phyloP scores from a whole-genome alignment of 768 basidiomycete genomes.

The Fistulinella prunicolor region DNA sequence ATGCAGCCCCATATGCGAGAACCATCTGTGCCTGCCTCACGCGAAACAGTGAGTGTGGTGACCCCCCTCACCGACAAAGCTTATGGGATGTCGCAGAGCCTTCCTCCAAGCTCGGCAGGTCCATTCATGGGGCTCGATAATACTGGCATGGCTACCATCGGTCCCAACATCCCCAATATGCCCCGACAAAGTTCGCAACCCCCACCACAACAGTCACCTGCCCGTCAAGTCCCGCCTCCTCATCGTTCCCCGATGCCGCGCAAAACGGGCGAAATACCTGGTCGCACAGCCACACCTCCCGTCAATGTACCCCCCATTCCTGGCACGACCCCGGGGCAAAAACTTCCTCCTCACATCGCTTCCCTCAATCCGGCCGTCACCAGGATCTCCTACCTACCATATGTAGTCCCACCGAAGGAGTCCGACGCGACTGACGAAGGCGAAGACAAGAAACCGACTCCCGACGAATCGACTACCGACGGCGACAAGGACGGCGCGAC shows the following conservation, averaged over 20 bases:
- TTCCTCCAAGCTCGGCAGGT: conserved; percentile 20
- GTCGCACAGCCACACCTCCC: conserved; percentile 11
- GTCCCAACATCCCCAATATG: conserved; percentile 8
- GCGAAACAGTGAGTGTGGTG: conserved; percentile 22
- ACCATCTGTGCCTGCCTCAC: conserved; percentile 21
- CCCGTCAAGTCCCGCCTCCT: conserved; percentile 14
- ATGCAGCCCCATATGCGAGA: conserved; percentile 28
- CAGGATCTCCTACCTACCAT: conserved; percentile 30
- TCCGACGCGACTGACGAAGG: conserved; percentile 20
- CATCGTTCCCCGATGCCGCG: conserved; percentile 25
- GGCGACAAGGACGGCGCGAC: conserved; percentile 17
- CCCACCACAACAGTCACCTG: conserved; percentile 28
- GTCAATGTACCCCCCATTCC: conserved; percentile 24
- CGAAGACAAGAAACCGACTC: conserved; percentile 24
- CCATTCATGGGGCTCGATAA: conserved; percentile 25
- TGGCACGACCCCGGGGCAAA: conserved; percentile 28
- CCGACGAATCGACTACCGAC: conserved; percentile 10
- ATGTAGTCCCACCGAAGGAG: conserved; percentile 15
- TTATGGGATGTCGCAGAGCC: conserved; percentile 16
- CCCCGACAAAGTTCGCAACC: conserved; percentile 26
- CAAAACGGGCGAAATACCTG: conserved; percentile 20
- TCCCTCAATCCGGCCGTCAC: conserved; percentile 33
- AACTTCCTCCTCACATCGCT: conserved; percentile 33
- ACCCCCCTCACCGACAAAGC: background rate
- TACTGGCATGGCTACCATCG: conserved; percentile 5